Conservation (phyloP, 129 eudicot species). For the Gnaphalium uliginosum region DNA sequence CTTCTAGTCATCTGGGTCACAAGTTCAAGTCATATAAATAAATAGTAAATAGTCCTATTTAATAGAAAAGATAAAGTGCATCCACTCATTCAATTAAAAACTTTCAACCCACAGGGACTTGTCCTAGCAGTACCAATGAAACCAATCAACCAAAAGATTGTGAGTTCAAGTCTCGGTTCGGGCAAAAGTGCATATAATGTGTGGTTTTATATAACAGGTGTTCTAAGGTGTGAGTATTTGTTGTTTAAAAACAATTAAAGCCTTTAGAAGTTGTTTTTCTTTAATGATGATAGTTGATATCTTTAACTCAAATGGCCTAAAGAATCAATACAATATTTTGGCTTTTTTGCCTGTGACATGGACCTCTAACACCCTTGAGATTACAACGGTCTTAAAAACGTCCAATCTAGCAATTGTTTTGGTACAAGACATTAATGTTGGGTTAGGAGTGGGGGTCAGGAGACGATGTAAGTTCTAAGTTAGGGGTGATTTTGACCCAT, state of each 20-base stretch:
- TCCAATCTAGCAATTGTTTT: background rate
- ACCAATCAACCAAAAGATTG: background rate
- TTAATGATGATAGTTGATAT: too few species aligned
- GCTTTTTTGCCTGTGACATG: background rate
- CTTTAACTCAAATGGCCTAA: background rate
- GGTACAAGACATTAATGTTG: background rate
- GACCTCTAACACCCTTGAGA: background rate
- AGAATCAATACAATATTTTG: background rate
- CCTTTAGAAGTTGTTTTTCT: background rate
- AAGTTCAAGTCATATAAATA: background rate
- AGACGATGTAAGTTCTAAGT: background rate
- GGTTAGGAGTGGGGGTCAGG: background rate
- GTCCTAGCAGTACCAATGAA: background rate
- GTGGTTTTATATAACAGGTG: background rate
- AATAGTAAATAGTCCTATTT: too few species aligned
- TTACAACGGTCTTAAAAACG: background rate
- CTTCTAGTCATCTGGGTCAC: background rate
- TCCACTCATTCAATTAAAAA: background rate
- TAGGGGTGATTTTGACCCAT: background rate
- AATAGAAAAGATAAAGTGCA: background rate
- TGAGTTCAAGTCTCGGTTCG: background rate
- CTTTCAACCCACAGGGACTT: background rate
- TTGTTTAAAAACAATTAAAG: too few species aligned
- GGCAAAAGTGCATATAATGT: background rate
- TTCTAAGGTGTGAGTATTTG: background rate